Conservation (phyloP, 257 asterid genomes). For the Penstemon newberryi region DNA sequence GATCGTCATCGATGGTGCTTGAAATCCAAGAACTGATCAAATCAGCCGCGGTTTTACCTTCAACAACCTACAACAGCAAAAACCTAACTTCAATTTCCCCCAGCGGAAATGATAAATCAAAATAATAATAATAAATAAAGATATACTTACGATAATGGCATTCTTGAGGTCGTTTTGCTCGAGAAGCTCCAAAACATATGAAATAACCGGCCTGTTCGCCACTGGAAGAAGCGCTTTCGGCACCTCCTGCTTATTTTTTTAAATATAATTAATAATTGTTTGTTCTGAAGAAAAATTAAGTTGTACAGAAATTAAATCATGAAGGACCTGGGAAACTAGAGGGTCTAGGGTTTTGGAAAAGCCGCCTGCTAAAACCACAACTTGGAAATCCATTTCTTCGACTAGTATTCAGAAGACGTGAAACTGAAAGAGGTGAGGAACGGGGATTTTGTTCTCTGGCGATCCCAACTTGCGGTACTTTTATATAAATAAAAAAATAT, state of each 20-base stretch:
- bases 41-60: constrained; percentile 82
- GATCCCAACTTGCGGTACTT: not conserved
- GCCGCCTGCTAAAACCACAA: constrained; percentile 92
- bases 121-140: not conserved
- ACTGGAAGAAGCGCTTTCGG: constrained; percentile 88
- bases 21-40: constrained; percentile 90
- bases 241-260: constrained; percentile 57
- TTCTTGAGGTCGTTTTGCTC: constrained; percentile 72
- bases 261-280: not conserved
- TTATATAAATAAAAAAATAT: not conserved
- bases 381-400: constrained; percentile 78
- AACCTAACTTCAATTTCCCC: constrained; percentile 18
- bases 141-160: constrained; percentile 68
- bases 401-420: too few relatives aligned
- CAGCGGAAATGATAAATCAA: not conserved
- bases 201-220: constrained; percentile 83
- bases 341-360: constrained; percentile 79
- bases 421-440: too few relatives aligned
- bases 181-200: constrained; percentile 80
- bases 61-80: constrained; percentile 66
- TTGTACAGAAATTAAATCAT: not conserved
- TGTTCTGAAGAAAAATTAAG: not conserved
- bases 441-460: too few relatives aligned
- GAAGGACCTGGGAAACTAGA: constrained; percentile 75
- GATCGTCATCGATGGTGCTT: constrained; percentile 64